Evolutionary conservation across 306 rosid species (phyloP).

Genomic region (Castanopsis chinensis): DNA sequence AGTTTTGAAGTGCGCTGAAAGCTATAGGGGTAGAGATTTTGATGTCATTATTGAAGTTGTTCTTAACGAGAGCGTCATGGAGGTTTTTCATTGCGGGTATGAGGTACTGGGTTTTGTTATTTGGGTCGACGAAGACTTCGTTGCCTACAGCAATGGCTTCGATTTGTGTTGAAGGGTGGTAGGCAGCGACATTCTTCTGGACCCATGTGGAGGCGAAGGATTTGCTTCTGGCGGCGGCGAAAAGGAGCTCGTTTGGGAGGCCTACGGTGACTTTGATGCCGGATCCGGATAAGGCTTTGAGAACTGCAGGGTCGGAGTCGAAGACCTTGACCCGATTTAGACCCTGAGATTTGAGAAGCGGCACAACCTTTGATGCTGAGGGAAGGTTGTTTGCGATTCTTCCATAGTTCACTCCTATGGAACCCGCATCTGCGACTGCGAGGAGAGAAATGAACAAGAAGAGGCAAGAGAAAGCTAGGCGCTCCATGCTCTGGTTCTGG

Average conservation of each 20-base stretch:
- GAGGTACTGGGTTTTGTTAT: slow-evolving; percentile 65
- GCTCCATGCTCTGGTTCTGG: slow-evolving; percentile 52
- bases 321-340: slow-evolving; percentile 67
- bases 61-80: slow-evolving; percentile 59
- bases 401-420: slow-evolving; percentile 92
- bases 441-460: slow-evolving; percentile 29
- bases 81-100: slow-evolving; percentile 88
- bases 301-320: slow-evolving; percentile 90
- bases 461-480: slow-evolving; percentile 4
- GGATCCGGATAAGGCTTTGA: slow-evolving; percentile 64
- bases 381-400: slow-evolving; percentile 86
- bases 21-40: slow-evolving; percentile 94
- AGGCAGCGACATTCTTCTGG: slow-evolving; percentile 63
- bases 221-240: slow-evolving; percentile 52
- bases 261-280: slow-evolving; percentile 81
- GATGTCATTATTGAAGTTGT: slow-evolving; percentile 50
- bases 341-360: slow-evolving; percentile 65
- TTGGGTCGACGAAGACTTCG: slow-evolving; percentile 87
- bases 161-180: slow-evolving; percentile 73
- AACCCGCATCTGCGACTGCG: slow-evolving; percentile 60
- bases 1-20: slow-evolving; percentile 70
- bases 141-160: slow-evolving; percentile 97
- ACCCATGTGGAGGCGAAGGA: slow-evolving; percentile 82
- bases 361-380: slow-evolving; percentile 60
- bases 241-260: slow-evolving; percentile 84